phyloP scores from a whole-genome alignment of 176 grass and related monocot species.

The Lolium perenne region DNA sequence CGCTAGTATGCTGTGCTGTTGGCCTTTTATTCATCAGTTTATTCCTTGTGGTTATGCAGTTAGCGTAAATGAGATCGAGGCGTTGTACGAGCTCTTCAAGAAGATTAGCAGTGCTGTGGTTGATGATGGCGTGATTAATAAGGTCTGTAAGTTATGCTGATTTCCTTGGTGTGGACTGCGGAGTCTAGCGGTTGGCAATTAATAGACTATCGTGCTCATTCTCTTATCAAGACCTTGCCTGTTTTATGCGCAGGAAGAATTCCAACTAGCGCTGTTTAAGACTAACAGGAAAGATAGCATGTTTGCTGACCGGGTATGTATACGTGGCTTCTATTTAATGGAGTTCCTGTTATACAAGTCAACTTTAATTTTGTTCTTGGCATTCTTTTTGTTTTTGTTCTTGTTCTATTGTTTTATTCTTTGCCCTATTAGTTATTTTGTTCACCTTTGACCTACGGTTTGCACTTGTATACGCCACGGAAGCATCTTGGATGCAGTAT shows the following conservation, averaged over 20 bases:
- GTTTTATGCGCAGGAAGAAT: conserved; percentile 69
- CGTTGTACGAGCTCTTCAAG: conserved; percentile 91
- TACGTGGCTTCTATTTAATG: not conserved
- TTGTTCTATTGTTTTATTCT: not conserved
- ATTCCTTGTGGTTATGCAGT: conserved; percentile 48
- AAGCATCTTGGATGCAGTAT: not conserved
- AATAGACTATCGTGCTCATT: not conserved
- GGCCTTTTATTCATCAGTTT: not conserved
- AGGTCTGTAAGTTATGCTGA: conserved; percentile 43
- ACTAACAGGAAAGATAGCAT: conserved; percentile 85
- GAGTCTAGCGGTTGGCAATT: not conserved
- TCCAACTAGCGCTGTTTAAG: conserved; percentile 85
- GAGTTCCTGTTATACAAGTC: not conserved
- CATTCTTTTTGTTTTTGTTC: not conserved
- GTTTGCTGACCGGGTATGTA: conserved; percentile 85
- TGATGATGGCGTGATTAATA: conserved; percentile 87
- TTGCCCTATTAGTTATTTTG: conserved; percentile 1
- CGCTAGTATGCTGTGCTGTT: not conserved
- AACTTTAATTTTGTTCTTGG: not conserved
- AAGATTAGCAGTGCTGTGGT: conserved; percentile 84
- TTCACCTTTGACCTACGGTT: not conserved
- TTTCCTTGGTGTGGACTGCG: conserved; percentile 30
- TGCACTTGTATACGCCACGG: not conserved
- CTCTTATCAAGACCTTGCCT: not conserved
- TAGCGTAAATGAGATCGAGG: conserved; percentile 88